These are phyloP conservation scores for Panus rudis DNA, from an alignment of 768 basidiomycete species.

Conservation along the genomic window DNA sequence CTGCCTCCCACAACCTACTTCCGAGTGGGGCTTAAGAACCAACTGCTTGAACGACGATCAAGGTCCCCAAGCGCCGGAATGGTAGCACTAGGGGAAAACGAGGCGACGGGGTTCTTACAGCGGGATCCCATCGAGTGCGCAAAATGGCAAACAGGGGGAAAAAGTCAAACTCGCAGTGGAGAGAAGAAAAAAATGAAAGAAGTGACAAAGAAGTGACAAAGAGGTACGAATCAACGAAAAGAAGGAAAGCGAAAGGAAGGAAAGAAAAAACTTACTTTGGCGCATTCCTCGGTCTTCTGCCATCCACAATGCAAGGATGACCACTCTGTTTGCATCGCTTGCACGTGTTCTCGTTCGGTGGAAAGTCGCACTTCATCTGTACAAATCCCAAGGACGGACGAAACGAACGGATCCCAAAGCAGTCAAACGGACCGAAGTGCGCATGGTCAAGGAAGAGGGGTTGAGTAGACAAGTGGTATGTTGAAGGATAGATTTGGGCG, in stretches of 20 bases:
- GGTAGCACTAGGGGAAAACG: slow-evolving; percentile 1
- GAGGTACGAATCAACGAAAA: neutral
- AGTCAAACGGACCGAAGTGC: no score
- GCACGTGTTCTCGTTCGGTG: slow-evolving; percentile 65
- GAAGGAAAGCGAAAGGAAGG: slow-evolving; percentile 3
- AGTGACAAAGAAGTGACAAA: slow-evolving; percentile 1
- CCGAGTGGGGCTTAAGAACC: no score
- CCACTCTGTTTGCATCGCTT: slow-evolving; percentile 66
- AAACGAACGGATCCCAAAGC: no score
- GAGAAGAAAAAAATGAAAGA: slow-evolving; percentile 4
- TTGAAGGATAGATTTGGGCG: no score
- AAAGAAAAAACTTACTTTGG: slow-evolving; percentile 62
- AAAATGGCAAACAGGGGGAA: no score
- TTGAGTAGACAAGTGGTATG: no score
- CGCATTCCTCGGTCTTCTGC: slow-evolving; percentile 67
- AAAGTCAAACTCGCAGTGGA: no score
- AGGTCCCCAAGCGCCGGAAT: slow-evolving; percentile 3
- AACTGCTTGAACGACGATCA: no score
- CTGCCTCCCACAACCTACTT: no score
- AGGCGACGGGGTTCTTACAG: no score
- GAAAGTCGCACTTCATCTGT: slow-evolving; percentile 87
- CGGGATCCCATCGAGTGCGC: slow-evolving; percentile 3
- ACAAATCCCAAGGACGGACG: no score
- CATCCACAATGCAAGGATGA: slow-evolving; percentile 78
- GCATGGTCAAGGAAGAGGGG: no score